Evolutionary conservation across 1,284 basidiomycete genomes (phyloP), one percentile per base, ranked within the genome.

Genomic region (Ceraceosorus guamensis): DNA sequence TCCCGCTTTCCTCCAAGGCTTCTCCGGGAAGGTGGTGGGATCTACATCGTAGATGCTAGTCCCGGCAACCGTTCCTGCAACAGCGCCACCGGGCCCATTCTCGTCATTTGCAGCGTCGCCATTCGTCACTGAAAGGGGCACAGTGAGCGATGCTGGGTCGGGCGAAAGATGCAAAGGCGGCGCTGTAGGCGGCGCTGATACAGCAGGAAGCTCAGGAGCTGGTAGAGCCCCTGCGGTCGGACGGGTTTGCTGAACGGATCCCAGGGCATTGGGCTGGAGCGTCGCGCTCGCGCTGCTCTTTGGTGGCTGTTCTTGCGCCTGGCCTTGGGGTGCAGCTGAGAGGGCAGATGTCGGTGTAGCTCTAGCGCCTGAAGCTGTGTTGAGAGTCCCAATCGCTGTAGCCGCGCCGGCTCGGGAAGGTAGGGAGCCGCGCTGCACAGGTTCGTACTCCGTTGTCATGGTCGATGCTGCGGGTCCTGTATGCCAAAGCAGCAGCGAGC

Each of bases 1-100:
- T 14, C 95, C 95, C 7, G 92, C 88, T 54, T 87, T 80, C 57
- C 93, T 81, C 95, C 95, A 99, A 2, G 88, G 87, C 76, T 95
- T 93, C 24, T 87, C 80, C 10, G 73, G 66, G 76, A 97, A 82
- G 24, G 86, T 83, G 30, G 81, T 82, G 50, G 96, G 75, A 76
- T 98, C 93, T 46, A 93, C 82, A 60, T 97, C 91, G 48, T 91
- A 85, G 52, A 96, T 88, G 6, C 87, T 86, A 32, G 87, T 84
- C 6, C 87, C 88, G 24, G 24, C 24, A 24, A 24, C 24, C 3
- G 24, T 24, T 59, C 89, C 87, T 43, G 78, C 83, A 11, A 16
- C 11, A 11, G 39, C 39, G 39, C 39, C 39, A 16, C 3, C 39
- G 39, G 39, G 39, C 39, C 39, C 39, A 16, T 11, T 16, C 11